Base-by-base conservation (phyloP, 164 flowering plant species). In the Annona squamosa region DNA sequence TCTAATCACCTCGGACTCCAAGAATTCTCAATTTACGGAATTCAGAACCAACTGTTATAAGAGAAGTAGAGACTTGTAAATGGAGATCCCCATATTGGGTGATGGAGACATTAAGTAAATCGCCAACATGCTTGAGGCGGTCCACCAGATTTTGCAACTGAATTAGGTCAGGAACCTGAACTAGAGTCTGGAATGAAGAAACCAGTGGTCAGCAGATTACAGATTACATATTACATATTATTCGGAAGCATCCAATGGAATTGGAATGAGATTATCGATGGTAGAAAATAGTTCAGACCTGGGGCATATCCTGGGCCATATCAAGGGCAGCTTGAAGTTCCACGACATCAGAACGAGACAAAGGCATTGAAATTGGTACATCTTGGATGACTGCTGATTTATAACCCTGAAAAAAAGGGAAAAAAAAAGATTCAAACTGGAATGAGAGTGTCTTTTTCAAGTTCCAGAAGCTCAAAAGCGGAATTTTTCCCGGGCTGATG, bases 331-430 rank as follows among this genome's bases (percentile, higher is more conserved):
- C 48, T 75, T 93, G 94, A 63, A 95, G 91, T 74, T 93, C 97
- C 63, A 83, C 61, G 17, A 91, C 83, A 65, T 89, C 91, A 72
- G 87, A 81, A 71, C 95, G 84, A 6, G 97, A 90, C 71, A 95
- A 72, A 12, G 99, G 99, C 69, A 89, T 95, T 5, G 97, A 90
- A 64, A 95, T 89, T 17, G 99, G 99, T 4, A 95, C 90, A 79
- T 95, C 99, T 74, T 95, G 99, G 63, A 95, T 84, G 17, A 95
- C 93, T 10, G 98, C 97, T 72, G 97, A 90, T 66, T 86, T 88
- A 70, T 86, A 85, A 26, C 97, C 98, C 84, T 82, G 74, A 18
- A 66, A 66, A 19, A 10, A 42, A 42, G 1, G 9, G 3, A 52
- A 9, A 10, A 52, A 52, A 52, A 5, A 16, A 52, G 13, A 52